Conservation (phyloP, 192 early-diverging fungal genomes). For the Neocallimastix lanati region DNA sequence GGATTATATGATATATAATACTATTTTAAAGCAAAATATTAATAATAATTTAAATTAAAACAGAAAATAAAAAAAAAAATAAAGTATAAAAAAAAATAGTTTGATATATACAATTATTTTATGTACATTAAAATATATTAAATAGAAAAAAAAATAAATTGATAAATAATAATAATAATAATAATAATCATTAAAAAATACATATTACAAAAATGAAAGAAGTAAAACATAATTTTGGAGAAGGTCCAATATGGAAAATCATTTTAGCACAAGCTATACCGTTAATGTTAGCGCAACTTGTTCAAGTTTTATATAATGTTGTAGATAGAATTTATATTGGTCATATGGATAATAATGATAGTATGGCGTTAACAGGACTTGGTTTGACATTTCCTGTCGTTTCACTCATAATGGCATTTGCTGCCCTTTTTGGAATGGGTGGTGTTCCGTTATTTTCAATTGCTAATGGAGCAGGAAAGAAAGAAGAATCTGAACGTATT, state of each 20-base stretch:
- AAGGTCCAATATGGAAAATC: neutral
- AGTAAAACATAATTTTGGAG: neutral
- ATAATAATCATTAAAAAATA: too few relatives aligned
- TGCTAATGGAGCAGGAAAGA: neutral
- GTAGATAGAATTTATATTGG: neutral
- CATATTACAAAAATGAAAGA: neutral
- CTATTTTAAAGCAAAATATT: too few relatives aligned
- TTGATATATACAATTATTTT: too few relatives aligned
- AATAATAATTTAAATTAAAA: too few relatives aligned
- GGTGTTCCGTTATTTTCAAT: neutral
- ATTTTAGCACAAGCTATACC: neutral
- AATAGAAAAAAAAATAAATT: too few relatives aligned
- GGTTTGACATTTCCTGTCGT: neutral
- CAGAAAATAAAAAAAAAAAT: too few relatives aligned
- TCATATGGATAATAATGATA: neutral
- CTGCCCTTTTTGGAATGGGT: neutral
- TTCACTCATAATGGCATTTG: neutral
- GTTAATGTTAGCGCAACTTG: neutral
- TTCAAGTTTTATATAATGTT: neutral
- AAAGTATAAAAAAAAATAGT: too few relatives aligned
- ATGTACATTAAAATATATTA: too few relatives aligned
- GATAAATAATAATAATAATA: too few relatives aligned
- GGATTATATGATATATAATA: too few relatives aligned
- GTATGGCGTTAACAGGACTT: neutral
- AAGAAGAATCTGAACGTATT: neutral